A percentile compares a stretch with the other conserved stretches of the same genome.
Evolutionary conservation across 2,329 filamentous ascomycete genomes (phyloP).

Genomic region (Dactylellina drechsleri): DNA sequence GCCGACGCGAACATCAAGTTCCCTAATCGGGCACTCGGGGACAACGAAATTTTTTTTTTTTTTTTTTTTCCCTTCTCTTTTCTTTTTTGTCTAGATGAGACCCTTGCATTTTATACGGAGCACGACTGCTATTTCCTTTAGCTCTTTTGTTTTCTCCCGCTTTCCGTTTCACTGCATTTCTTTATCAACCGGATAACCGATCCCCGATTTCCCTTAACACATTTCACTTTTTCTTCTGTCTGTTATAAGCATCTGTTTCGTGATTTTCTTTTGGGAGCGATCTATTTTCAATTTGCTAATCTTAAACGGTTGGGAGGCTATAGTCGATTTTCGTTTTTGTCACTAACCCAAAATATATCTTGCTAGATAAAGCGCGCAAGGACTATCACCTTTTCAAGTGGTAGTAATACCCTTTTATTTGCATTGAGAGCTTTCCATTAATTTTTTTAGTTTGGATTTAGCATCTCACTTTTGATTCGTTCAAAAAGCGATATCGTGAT

Average conservation of each 20-base stretch:
- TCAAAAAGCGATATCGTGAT: slow-evolving; percentile 45
- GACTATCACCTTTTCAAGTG: slow-evolving; percentile 31
- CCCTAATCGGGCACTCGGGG: neutral
- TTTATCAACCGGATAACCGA: slow-evolving; percentile 1
- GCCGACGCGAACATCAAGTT: neutral
- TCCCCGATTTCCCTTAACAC: neutral
- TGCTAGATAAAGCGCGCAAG: slow-evolving; percentile 52
- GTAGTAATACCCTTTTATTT: slow-evolving; percentile 38
- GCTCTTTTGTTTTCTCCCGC: slow-evolving; percentile 26
- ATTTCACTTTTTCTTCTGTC: neutral
- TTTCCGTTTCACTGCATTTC: slow-evolving; percentile 4
- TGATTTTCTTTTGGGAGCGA: slow-evolving; percentile 41
- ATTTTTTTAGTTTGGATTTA: slow-evolving; percentile 36
- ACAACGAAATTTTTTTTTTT: neutral
- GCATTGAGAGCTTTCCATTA: slow-evolving; percentile 27
- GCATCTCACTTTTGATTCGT: slow-evolving; percentile 25
- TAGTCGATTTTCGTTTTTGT: slow-evolving; percentile 50
- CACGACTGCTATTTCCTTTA: slow-evolving; percentile 46
- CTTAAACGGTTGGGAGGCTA: slow-evolving; percentile 54
- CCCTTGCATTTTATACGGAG: slow-evolving; percentile 51
- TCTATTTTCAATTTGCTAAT: slow-evolving; percentile 45
- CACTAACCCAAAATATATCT: slow-evolving; percentile 35
- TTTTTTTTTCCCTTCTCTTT: neutral
- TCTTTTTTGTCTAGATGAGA: slow-evolving; percentile 38
- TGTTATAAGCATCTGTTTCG: slow-evolving; percentile 8